phyloP scores from a whole-genome alignment of 371 early-diverging fungal species.

The Apophysomyces trapeziformis region DNA sequence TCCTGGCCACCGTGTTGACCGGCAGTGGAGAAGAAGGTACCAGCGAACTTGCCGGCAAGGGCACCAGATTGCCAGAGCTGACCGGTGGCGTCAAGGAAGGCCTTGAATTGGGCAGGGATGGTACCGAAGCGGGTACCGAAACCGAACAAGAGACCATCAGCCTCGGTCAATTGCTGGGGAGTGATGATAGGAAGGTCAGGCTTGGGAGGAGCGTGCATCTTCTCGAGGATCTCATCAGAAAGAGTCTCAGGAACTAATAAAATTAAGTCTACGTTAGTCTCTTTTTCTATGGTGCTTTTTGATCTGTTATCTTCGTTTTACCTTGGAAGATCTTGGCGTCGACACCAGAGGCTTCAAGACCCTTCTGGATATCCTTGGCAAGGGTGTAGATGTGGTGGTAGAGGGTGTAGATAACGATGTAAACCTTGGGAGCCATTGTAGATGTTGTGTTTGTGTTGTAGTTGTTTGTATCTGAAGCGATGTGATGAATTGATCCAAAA shows the following conservation, averaged over 20 bases:
- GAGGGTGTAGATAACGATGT: constrained; percentile 65
- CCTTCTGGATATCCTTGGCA: constrained; percentile 62
- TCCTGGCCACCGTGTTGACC: constrained; percentile 77
- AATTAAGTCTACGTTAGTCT: constrained; percentile 35
- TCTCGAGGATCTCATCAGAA: constrained; percentile 52
- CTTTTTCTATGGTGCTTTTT: background rate
- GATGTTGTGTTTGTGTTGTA: background rate
- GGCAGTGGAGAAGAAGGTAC: constrained; percentile 70
- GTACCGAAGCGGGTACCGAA: constrained; percentile 69
- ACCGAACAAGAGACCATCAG: constrained; percentile 74
- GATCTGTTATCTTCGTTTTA: background rate
- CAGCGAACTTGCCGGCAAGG: constrained; percentile 67
- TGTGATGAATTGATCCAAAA: background rate
- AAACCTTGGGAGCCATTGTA: constrained; percentile 38
- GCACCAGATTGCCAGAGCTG: constrained; percentile 65
- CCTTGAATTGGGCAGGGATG: constrained; percentile 73
- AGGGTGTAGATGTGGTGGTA: constrained; percentile 74
- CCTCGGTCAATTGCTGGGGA: constrained; percentile 51
- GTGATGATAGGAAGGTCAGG: constrained; percentile 55
- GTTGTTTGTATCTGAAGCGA: background rate
- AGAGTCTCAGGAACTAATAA: constrained; percentile 59
- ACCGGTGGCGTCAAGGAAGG: constrained; percentile 69
- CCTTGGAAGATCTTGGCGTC: constrained; percentile 63
- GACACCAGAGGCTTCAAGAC: constrained; percentile 55
- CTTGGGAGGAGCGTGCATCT: constrained; percentile 64